Evolutionary conservation across 1,139 yeast species (phyloP).

Genomic region (Trichomonascaceae sp.): DNA sequence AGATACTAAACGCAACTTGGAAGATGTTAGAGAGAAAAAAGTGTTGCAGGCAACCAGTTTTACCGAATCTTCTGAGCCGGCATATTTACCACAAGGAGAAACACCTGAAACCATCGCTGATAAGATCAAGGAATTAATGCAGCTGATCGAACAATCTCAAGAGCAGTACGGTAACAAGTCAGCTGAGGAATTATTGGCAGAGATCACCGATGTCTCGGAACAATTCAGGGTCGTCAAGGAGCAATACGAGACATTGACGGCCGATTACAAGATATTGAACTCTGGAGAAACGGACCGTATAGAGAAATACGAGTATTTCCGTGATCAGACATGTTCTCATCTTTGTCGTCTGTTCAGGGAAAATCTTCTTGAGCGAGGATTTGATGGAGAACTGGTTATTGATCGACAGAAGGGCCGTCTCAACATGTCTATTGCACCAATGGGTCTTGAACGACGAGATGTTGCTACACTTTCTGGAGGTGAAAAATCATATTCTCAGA

Average conservation of each 20-base stretch:
- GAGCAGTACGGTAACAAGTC: constrained; percentile 6
- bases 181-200: constrained; percentile 5
- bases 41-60: constrained; percentile 1
- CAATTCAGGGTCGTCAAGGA: neutral
- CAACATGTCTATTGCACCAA: constrained; percentile 24
- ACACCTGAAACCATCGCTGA: constrained; percentile 9
- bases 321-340: constrained; percentile 1
- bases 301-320: constrained; percentile 2
- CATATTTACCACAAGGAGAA: constrained; percentile 1
- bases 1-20: neutral
- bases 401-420: constrained; percentile 45
- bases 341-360: constrained; percentile 5
- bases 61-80: neutral
- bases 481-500: constrained; percentile 90
- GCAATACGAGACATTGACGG: constrained; percentile 4
- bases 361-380: constrained; percentile 48
- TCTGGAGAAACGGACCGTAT: constrained; percentile 1
- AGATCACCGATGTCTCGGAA: constrained; percentile 3
- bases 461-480: constrained; percentile 93
- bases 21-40: neutral
- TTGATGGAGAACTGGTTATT: constrained; percentile 64
- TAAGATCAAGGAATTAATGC: constrained; percentile 7
- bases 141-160: constrained; percentile 5
- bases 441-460: constrained; percentile 55
- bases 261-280: neutral